A percentile compares a stretch with the other conserved stretches of the same genome.
These are phyloP conservation scores for Neofusicoccum ribis DNA, from an alignment of 2,329 filamentous ascomycete species.

Conservation along the genomic window DNA sequence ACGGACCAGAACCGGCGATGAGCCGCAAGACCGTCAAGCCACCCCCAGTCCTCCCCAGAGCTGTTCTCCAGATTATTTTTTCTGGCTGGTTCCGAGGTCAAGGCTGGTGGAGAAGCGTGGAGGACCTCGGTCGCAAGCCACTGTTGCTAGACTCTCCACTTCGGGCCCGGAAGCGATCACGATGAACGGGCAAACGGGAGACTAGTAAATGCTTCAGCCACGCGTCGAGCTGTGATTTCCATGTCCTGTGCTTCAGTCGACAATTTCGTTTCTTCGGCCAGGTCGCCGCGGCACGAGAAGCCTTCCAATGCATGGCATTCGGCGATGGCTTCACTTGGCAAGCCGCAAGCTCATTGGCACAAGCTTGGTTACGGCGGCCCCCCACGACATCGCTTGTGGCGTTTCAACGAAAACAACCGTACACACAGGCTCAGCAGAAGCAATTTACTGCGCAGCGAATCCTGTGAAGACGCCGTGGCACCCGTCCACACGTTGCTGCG, in stretches of 20 bases:
- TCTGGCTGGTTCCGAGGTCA: not conserved
- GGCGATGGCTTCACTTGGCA: slow-evolving; percentile 7
- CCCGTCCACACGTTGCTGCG: not conserved
- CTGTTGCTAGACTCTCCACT: not conserved
- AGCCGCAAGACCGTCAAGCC: not conserved
- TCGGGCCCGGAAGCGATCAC: not conserved
- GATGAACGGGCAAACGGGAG: slow-evolving; percentile 1
- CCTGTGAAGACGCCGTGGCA: not conserved
- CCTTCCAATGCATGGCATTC: not conserved
- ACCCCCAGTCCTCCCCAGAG: not conserved
- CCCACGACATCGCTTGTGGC: not conserved
- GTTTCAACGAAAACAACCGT: not conserved
- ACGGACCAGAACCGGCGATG: not conserved
- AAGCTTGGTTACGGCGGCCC: not conserved
- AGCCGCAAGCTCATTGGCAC: slow-evolving; percentile 5
- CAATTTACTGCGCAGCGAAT: not conserved
- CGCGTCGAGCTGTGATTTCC: not conserved
- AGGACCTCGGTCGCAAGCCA: not conserved
- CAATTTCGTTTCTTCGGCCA: not conserved
- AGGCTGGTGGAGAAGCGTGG: not conserved
- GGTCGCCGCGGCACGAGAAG: not conserved
- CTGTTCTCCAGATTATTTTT: not conserved
- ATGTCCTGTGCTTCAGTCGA: not conserved
- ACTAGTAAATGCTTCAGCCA: not conserved
- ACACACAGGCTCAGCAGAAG: not conserved